Base-by-base conservation (phyloP, 2,329 filamentous ascomycete species). In the Didymella sp. region DNA sequence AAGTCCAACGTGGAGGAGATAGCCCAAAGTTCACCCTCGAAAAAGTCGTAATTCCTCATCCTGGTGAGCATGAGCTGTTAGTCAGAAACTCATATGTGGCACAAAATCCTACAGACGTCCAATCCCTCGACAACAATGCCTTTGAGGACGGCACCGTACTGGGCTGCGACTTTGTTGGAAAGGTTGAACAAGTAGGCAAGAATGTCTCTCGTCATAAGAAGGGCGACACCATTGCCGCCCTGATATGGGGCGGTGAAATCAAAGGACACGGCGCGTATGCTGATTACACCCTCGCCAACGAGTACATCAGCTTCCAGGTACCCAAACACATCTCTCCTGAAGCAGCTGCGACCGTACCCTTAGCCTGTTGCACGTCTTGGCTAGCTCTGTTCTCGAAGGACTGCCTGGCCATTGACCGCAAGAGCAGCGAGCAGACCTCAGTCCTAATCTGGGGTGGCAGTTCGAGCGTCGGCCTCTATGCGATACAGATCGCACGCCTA, bases 371-470 rank as follows among this genome's bases (percentile, higher is more conserved):
- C 6, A 81, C 79, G 5, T 67, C 78, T 1, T 76, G 68, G 70
- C 67, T 80, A 4, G 77, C 75, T 0, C 53, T 80, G 0, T 80
- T 78, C 46, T 79, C 77, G 0, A 71, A 73, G 37, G 62, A 69
- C 2, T 76, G 72, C 33, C 62, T 81, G 8, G 58, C 58, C n/a
- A 75, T 80, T 21, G 51, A 53, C 46, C 73, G 54, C 54, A 61
- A 28, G 9, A 50, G 41, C 4, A 41, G 51, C 4, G 31, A 54
- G 8, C 21, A 49, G 13, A 67, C 48, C 3, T 57, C 61, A 6
- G 56, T 82, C 2, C 62, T 82, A 2, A 63, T 81, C 3, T 81
- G 78, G 76, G 79, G 77, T 21, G 79, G 78, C 30, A 80, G 77
- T 37, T 79, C 79, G 3, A 71, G 72, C 13, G 61, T 63, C 3